Percentiles rank a stretch among this genome's conserved stretches.
Conservation (phyloP, 2,329 filamentous ascomycete species). For the Raffaelea ambrosiae region DNA sequence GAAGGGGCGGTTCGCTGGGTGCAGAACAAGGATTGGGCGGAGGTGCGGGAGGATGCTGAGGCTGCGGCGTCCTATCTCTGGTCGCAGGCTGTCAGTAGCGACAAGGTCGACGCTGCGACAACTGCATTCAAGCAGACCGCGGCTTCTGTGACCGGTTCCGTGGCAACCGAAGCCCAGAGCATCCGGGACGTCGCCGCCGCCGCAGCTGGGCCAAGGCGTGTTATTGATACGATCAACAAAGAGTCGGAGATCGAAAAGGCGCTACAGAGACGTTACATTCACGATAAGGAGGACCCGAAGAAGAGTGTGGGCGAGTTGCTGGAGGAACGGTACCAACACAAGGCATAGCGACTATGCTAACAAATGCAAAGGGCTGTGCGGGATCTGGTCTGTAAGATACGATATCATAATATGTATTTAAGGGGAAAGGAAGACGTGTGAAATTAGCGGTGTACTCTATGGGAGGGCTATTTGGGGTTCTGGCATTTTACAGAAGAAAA, state of each 20-base stretch:
- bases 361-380: too few relatives aligned
- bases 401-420: too few relatives aligned
- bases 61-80: constrained; percentile 35
- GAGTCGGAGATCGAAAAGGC: constrained; percentile 38
- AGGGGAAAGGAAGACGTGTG: too few relatives aligned
- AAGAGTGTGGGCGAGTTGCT: constrained; percentile 46
- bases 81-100: constrained; percentile 27
- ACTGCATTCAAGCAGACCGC: constrained; percentile 14
- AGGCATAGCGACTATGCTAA: not conserved
- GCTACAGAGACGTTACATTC: constrained; percentile 41
- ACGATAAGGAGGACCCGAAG: constrained; percentile 26
- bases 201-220: constrained; percentile 21
- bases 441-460: too few relatives aligned
- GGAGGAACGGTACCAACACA: constrained; percentile 42
- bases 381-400: too few relatives aligned
- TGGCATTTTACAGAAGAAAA: too few relatives aligned
- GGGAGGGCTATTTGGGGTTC: too few relatives aligned
- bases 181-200: constrained; percentile 10
- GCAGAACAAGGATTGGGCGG: constrained; percentile 57
- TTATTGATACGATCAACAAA: constrained; percentile 17
- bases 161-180: constrained; percentile 21
- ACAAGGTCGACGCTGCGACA: constrained; percentile 20
- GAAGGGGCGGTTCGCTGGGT: constrained; percentile 57
- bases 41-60: constrained; percentile 51
- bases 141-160: constrained; percentile 17